These are phyloP conservation scores for Paraglomus brasilianum DNA, from an alignment of 192 early-diverging fungal species.

Conservation along the genomic window DNA sequence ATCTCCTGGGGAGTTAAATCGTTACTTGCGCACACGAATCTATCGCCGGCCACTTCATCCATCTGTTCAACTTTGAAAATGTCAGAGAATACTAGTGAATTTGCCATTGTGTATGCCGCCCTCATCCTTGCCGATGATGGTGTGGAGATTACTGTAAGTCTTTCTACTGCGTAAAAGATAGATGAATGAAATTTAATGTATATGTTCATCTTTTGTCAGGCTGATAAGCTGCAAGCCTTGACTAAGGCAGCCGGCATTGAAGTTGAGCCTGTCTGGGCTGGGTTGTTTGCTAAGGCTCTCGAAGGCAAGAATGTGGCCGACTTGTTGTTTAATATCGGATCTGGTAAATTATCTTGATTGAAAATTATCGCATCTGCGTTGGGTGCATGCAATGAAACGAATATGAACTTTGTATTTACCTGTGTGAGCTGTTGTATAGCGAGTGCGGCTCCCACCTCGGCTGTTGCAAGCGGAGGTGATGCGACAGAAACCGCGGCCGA, in stretches of 20 bases:
- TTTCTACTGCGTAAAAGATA: background rate
- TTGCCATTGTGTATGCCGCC: constrained; percentile 92
- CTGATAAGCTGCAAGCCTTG: constrained; percentile 91
- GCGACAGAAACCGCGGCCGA: constrained; percentile 46
- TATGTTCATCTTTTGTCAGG: constrained; percentile 46
- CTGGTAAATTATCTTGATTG: constrained; percentile 36
- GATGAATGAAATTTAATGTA: background rate
- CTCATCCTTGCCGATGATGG: constrained; percentile 99
- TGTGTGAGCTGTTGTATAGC: too few species aligned
- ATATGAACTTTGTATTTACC: too few species aligned
- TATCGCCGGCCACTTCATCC: too few species aligned
- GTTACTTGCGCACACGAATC: constrained; percentile 23
- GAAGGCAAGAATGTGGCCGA: constrained; percentile 86
- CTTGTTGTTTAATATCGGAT: constrained; percentile 89
- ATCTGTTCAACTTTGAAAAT: background rate
- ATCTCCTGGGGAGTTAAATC: constrained; percentile 23
- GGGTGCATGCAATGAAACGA: too few species aligned
- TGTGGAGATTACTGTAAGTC: constrained; percentile 91
- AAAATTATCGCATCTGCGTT: too few species aligned
- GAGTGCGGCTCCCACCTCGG: constrained; percentile 49
- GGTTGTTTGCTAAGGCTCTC: constrained; percentile 97
- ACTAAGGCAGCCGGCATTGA: constrained; percentile 88
- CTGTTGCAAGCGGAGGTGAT: constrained; percentile 38
- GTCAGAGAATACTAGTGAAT: constrained; percentile 45
- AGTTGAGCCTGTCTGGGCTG: constrained; percentile 94